Base-by-base conservation (phyloP, 352 stramenopile species). In the Phytophthora sp. region DNA sequence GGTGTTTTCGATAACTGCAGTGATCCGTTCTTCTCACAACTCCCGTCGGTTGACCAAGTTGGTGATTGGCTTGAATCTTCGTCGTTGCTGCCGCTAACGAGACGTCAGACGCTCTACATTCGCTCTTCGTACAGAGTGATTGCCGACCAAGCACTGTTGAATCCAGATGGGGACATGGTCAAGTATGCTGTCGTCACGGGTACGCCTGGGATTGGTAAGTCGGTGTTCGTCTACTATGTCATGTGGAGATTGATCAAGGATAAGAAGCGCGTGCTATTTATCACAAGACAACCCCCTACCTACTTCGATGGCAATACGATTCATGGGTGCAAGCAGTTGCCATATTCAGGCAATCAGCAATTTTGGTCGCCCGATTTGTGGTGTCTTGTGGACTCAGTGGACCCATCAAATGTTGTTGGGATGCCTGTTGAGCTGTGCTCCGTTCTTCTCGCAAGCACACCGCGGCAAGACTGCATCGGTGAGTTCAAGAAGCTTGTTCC, bases 241-340 rank as follows among this genome's bases (percentile, higher is more conserved):
- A 36, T 53, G 45, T 53, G 24, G 26, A 53, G 16, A 36, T 53
- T 53, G 26, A 38, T 50, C 21, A 50, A 50, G 41, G n/a, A 27
- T 8, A 27, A 53, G 45, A 53, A 53, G 9, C 45, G 45, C 1
- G 24, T 53, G 23, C 18, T 53, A 26, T 23, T 53, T 53, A 18
- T 53, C 29, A 20, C 20, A 18, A 24, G 7, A 33, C 8, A 33
- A 20, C 21, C 21, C 18, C 7, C 23, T 2, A 31, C 33, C 33
- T 51, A 33, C 11, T 51, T 51, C 23, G 42, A 51, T 33, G 23
- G 23, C 9, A 9, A 26, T 3, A 9, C 42, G 2, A 18, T 51
- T n/a, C n/a, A 24, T 51, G 42, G 23, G 8, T 33, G 42, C 13
- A 12, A 31, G 11, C 9, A 31, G 8, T 51, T 51, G 23, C 42